Percentiles rank a stretch among this genome's conserved stretches.
Evolutionary conservation across 495 filamentous ascomycete genomes (phyloP).

Genomic region (Penicillium cosmopolitanum): DNA sequence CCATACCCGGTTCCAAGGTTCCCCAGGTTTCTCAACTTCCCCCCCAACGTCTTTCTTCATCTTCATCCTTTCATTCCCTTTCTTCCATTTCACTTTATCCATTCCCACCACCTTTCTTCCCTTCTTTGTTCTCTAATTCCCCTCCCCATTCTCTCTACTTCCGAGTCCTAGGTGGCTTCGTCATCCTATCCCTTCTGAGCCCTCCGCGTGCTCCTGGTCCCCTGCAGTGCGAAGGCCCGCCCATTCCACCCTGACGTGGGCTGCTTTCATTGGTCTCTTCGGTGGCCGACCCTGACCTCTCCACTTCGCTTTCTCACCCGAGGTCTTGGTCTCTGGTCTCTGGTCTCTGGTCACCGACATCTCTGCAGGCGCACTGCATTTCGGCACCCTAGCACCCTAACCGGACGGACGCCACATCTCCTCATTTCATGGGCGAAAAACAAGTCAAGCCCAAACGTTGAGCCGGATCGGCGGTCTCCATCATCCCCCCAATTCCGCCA

Average conservation of each 20-base stretch:
- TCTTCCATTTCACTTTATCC: constrained; percentile 5
- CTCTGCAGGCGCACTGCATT: constrained; percentile 23
- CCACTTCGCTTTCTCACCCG: constrained; percentile 26
- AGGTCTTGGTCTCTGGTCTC: constrained; percentile 18
- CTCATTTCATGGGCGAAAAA: constrained; percentile 18
- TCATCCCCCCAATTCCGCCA: constrained; percentile 26
- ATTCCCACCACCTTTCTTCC: constrained; percentile 8
- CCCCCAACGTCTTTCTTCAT: constrained; percentile 9
- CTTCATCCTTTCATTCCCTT: constrained; percentile 6
- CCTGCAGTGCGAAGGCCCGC: constrained; percentile 29
- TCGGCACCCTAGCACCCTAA: constrained; percentile 12
- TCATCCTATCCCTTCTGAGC: constrained; percentile 25
- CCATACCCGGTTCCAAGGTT: not conserved
- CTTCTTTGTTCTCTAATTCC: constrained; percentile 2
- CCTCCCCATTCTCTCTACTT: constrained; percentile 9
- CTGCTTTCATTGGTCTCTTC: constrained; percentile 41
- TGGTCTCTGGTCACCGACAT: constrained; percentile 29
- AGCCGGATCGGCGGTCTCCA: constrained; percentile 36
- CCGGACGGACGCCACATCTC: constrained; percentile 26
- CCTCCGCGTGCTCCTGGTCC: constrained; percentile 25
- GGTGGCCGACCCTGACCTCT: constrained; percentile 35
- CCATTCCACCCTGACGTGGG: constrained; percentile 45
- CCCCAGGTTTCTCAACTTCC: constrained; percentile 7
- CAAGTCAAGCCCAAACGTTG: constrained; percentile 32
- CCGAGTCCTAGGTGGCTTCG: not conserved